Evolutionary conservation across 257 asterid species (phyloP).

Genomic region (Coffea eugenioides): DNA sequence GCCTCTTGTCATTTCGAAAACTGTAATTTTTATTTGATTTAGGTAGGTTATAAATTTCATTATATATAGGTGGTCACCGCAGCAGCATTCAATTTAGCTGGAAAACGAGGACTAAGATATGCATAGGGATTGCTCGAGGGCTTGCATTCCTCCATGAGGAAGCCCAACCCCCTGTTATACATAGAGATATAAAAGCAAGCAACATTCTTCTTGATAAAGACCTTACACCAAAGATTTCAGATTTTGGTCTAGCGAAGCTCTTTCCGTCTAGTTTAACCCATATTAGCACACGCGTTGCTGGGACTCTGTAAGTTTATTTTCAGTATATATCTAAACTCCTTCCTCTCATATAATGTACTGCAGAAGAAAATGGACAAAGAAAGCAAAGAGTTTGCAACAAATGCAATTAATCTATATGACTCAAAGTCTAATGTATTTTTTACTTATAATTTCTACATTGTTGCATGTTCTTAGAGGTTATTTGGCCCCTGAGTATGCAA

Average conservation of each 20-base stretch:
- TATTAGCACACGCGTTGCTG: neutral
- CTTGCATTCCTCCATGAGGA: neutral
- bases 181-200: neutral
- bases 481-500: constrained; percentile 94
- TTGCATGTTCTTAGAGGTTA: constrained; percentile 61
- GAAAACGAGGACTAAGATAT: neutral
- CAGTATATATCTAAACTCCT: neutral
- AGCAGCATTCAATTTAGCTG: neutral
- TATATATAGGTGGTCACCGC: constrained; percentile 36
- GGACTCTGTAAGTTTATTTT: neutral
- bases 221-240: neutral
- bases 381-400: neutral
- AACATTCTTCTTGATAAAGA: neutral
- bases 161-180: neutral
- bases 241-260: neutral
- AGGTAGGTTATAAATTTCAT: constrained; percentile 17
- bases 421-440: neutral
- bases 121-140: neutral
- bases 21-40: constrained; percentile 10
- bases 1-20: neutral
- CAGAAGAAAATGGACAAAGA: constrained; percentile 1
- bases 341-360: neutral
- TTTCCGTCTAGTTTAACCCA: neutral
- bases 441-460: constrained; percentile 3
- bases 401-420: neutral